Conservation (phyloP, 805 yeast species). For the Ogataea polymorpha region DNA sequence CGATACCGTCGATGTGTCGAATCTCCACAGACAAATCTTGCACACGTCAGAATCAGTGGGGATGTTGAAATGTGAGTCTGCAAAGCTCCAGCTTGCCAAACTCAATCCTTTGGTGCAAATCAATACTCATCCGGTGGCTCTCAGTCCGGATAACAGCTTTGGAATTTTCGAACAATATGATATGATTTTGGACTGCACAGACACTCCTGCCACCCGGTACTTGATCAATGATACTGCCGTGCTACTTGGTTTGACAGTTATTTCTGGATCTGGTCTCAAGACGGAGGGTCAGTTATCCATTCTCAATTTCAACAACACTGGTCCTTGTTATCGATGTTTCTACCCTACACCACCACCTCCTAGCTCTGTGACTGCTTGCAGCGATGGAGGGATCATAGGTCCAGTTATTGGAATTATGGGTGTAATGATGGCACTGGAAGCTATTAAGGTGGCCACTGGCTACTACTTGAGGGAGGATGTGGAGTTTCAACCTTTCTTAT, state of each 20-base stretch:
- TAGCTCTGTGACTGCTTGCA: conserved; percentile 74
- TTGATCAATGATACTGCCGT: conserved; percentile 84
- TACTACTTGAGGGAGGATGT: conserved; percentile 46
- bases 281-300: conserved; percentile 88
- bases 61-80: conserved; percentile 73
- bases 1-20: conserved; percentile 80
- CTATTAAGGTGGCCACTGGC: conserved; percentile 68
- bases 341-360: conserved; percentile 91
- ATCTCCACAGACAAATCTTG: conserved; percentile 84
- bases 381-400: conserved; percentile 92
- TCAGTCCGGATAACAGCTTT: conserved; percentile 58
- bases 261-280: conserved; percentile 89
- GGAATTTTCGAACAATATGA: conserved; percentile 64
- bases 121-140: conserved; percentile 47
- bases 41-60: conserved; percentile 72
- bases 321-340: conserved; percentile 95
- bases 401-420: conserved; percentile 96
- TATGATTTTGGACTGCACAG: conserved; percentile 87
- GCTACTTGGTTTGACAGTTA: conserved; percentile 60
- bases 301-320: conserved; percentile 58
- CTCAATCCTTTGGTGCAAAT: conserved; percentile 70
- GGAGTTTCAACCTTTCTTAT: conserved; percentile 64
- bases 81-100: conserved; percentile 46
- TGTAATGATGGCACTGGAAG: conserved; percentile 80
- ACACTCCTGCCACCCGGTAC: conserved; percentile 84